A percentile compares a stretch with the other conserved stretches of the same genome.
Evolutionary conservation across 352 stramenopile species (phyloP).

Genomic region (Globisporangium solare): DNA sequence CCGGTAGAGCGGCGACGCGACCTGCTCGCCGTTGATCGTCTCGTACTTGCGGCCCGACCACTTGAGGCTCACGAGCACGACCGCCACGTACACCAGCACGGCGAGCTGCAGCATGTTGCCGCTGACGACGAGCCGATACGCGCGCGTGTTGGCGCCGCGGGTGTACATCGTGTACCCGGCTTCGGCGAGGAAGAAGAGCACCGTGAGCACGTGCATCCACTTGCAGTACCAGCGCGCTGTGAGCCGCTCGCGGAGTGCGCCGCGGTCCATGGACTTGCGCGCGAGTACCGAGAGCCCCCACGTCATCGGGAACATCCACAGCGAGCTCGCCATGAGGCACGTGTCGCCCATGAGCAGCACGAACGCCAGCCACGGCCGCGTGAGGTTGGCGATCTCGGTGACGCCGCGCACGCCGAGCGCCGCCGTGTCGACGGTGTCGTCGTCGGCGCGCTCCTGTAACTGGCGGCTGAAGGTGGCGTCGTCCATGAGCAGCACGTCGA

Average conservation of each 20-base stretch:
- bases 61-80: conserved; percentile 38
- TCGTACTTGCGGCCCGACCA: conserved; percentile 45
- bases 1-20: conserved; percentile 50
- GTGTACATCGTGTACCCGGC: conserved; percentile 33
- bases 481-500: conserved; percentile 29
- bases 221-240: conserved; percentile 24
- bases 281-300: conserved; percentile 38
- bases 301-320: conserved; percentile 51
- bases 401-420: conserved; percentile 28
- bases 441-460: conserved; percentile 6
- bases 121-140: conserved; percentile 35
- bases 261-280: conserved; percentile 35
- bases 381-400: conserved; percentile 31
- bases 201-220: conserved; percentile 29
- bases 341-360: conserved; percentile 38
- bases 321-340: conserved; percentile 31
- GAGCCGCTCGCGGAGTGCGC: conserved; percentile 19
- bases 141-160: conserved; percentile 26
- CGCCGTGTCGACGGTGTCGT: too few relatives aligned
- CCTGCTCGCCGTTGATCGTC: conserved; percentile 32
- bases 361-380: conserved; percentile 33
- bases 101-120: conserved; percentile 39
- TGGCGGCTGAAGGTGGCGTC: conserved; percentile 5
- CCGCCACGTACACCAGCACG: conserved; percentile 35
- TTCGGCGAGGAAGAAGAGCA: conserved; percentile 34